Evolutionary conservation across 2,329 filamentous ascomycete genomes (phyloP).

Genomic region (Pseudocercospora musae): DNA sequence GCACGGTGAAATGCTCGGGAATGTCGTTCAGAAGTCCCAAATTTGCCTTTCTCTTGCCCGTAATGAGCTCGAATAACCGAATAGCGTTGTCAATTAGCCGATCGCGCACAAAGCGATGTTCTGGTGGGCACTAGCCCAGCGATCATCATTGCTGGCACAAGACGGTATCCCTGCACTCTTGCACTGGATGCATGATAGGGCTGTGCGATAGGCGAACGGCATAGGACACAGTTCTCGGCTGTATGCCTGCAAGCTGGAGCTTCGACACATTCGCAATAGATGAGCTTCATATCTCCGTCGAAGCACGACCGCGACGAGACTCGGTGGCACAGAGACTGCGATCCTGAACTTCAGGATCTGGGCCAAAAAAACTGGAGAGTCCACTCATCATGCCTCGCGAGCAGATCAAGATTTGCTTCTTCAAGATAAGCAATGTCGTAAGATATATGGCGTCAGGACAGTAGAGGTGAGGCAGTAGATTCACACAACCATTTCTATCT

Average conservation of each 20-base stretch:
- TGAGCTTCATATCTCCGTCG: neutral
- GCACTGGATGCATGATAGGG: neutral
- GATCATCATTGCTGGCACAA: no score
- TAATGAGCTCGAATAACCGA: neutral
- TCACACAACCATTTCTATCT: neutral
- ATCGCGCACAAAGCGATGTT: no score
- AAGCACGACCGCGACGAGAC: neutral
- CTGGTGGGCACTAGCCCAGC: no score
- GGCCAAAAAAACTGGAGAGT: neutral
- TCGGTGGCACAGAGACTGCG: neutral
- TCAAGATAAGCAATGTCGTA: constrained; percentile 4
- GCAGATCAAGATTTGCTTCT: constrained; percentile 4
- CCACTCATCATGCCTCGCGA: neutral
- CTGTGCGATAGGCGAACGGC: constrained; percentile 3
- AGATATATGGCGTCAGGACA: constrained; percentile 5
- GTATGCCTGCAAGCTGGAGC: constrained; percentile 1
- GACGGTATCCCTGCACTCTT: no score
- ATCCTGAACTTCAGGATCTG: neutral
- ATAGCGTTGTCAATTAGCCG: neutral
- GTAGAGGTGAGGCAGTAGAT: neutral
- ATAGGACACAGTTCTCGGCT: neutral
- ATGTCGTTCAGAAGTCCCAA: neutral
- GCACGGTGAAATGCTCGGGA: neutral
- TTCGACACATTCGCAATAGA: neutral
- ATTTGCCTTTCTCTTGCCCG: neutral